Evolutionary conservation across 164 flowering plant genomes (phyloP).

Genomic region (Aristolochia californica): DNA sequence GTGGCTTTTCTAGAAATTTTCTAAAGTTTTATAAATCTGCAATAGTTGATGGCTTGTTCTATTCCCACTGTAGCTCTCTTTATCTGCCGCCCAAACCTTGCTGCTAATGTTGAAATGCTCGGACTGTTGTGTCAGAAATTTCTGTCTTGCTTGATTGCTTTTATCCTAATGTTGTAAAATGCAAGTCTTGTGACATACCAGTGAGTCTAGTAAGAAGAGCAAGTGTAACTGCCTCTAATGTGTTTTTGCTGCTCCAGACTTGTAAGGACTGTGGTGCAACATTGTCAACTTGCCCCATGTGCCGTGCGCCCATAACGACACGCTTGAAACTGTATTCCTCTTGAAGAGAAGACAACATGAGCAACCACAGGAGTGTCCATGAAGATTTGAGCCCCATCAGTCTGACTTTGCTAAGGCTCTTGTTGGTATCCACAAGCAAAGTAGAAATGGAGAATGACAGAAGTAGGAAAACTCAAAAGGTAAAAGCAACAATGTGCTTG

Average conservation of each 20-base stretch:
- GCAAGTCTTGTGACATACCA: neutral
- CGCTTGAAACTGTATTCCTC: conserved; percentile 50
- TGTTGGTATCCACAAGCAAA: too few species aligned
- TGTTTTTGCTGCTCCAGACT: conserved; percentile 26
- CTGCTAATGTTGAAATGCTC: neutral
- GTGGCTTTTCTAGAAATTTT: too few species aligned
- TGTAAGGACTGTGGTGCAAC: conserved; percentile 66
- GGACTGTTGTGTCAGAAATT: neutral
- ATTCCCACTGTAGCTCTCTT: neutral
- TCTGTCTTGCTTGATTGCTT: neutral
- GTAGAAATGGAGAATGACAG: too few species aligned
- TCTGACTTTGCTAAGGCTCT: too few species aligned
- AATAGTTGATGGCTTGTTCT: too few species aligned
- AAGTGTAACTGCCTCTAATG: neutral
- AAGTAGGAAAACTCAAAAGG: too few species aligned
- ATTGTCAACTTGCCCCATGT: conserved; percentile 53
- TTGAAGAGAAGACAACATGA: neutral
- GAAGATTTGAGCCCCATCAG: too few species aligned
- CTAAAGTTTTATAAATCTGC: too few species aligned
- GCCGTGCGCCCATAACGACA: conserved; percentile 57
- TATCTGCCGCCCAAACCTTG: neutral
- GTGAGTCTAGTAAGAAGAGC: neutral
- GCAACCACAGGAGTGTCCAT: too few species aligned
- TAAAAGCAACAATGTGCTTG: too few species aligned
- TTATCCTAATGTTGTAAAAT: too few species aligned